Evolutionary conservation across 2,329 filamentous ascomycete genomes (phyloP).

Genomic region (Scytalidium lignicola): DNA sequence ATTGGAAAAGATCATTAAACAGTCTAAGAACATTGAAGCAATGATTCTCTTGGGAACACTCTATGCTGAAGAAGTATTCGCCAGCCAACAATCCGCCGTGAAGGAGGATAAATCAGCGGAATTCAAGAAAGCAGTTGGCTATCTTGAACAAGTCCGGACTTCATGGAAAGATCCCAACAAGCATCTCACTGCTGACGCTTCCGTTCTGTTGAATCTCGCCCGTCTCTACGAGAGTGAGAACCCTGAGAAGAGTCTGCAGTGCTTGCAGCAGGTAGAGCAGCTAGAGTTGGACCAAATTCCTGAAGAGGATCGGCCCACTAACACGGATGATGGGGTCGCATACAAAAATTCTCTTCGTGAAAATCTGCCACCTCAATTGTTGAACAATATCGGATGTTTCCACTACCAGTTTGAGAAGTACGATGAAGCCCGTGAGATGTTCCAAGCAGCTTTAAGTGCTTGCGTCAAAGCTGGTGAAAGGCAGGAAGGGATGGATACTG

Average conservation of each 20-base stretch:
- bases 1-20: conserved; percentile 89
- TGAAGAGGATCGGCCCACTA: conserved; percentile 60
- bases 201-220: conserved; percentile 86
- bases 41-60: conserved; percentile 89
- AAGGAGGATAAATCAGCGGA: conserved; percentile 87
- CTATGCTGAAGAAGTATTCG: conserved; percentile 91
- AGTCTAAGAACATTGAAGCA: conserved; percentile 77
- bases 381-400: conserved; percentile 98
- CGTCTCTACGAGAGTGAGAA: conserved; percentile 81
- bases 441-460: conserved; percentile 84
- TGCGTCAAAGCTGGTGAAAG: conserved; percentile 77
- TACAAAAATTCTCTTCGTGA: conserved; percentile 63
- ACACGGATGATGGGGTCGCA: conserved; percentile 54
- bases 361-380: conserved; percentile 77
- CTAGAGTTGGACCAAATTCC: conserved; percentile 78
- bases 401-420: conserved; percentile 84
- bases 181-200: conserved; percentile 72
- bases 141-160: conserved; percentile 77
- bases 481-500: conserved; percentile 73
- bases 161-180: conserved; percentile 94
- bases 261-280: conserved; percentile 86
- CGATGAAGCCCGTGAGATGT: conserved; percentile 75
- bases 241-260: conserved; percentile 88
- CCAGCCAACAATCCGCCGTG: conserved; percentile 61
- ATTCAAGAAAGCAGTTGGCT: conserved; percentile 76